Evolutionary conservation across 2,329 filamentous ascomycete species (phyloP).

Genomic region (Hymenoscyphus fructigenus): DNA sequence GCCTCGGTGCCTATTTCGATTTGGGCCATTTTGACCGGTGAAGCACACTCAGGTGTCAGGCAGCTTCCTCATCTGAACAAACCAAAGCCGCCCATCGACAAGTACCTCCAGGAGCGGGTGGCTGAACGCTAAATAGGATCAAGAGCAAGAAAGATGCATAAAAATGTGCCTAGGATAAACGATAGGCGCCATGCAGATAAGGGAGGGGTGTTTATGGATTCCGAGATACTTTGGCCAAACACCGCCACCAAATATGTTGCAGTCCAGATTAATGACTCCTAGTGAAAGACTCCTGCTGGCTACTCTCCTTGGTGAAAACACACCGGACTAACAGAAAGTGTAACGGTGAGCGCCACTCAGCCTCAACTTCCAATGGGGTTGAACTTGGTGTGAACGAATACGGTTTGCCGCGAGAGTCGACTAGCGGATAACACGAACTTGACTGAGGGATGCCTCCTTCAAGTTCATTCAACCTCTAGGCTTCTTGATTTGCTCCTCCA

Average conservation of each 20-base stretch:
- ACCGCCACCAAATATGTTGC: neutral
- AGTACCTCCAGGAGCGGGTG: neutral
- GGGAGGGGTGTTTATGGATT: neutral
- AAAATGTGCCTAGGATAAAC: neutral
- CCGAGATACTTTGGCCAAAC: neutral
- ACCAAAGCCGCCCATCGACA: neutral
- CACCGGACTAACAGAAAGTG: neutral
- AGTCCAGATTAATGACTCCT: neutral
- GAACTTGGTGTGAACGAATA: neutral
- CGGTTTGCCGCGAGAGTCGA: too few species aligned
- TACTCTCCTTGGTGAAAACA: neutral
- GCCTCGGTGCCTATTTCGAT: neutral
- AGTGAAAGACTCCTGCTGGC: neutral
- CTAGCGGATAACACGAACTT: neutral
- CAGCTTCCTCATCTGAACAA: neutral
- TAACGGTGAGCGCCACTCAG: neutral
- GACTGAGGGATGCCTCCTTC: slow-evolving; percentile 2
- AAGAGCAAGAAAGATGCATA: neutral
- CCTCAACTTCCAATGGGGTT: neutral
- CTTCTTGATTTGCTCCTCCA: neutral
- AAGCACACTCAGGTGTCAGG: neutral
- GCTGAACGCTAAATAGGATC: neutral
- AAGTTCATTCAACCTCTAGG: neutral
- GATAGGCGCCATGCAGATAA: neutral
- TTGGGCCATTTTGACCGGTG: neutral